Evolutionary conservation across 768 basidiomycete genomes (phyloP).

Genomic region (Mycena amicta): DNA sequence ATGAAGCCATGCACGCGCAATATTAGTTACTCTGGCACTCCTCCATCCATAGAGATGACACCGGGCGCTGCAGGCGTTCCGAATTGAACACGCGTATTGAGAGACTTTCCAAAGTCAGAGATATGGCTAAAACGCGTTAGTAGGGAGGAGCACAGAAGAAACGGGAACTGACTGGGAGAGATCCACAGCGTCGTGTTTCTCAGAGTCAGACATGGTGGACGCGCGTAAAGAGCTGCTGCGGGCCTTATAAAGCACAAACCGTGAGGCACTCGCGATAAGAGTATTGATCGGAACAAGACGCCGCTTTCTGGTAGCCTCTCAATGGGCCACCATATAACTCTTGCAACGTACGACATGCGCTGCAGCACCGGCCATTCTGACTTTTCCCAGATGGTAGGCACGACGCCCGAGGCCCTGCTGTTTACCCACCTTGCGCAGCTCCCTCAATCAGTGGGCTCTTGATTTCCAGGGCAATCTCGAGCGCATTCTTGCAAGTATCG

Average conservation of each 20-base stretch:
- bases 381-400: slow-evolving; percentile 34
- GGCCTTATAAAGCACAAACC: not conserved
- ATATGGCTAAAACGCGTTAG: slow-evolving; percentile 14
- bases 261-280: not conserved
- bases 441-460: slow-evolving; percentile 95
- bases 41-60: slow-evolving; percentile 18
- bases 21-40: slow-evolving; percentile 15
- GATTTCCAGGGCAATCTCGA: slow-evolving; percentile 98
- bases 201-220: slow-evolving; percentile 10
- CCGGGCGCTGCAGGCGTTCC: not conserved
- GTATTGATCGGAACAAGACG: not conserved
- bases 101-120: slow-evolving; percentile 16
- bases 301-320: not conserved
- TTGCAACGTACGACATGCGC: slow-evolving; percentile 66
- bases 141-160: not conserved
- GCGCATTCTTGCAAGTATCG: slow-evolving; percentile 86
- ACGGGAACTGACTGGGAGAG: slow-evolving; percentile 16
- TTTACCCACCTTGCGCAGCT: slow-evolving; percentile 49
- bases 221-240: not conserved
- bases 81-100: not conserved
- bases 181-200: slow-evolving; percentile 19
- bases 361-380: slow-evolving; percentile 27
- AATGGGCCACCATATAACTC: slow-evolving; percentile 86
- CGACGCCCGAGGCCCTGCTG: slow-evolving; percentile 1
- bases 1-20: not conserved